Base-by-base conservation (phyloP, 139 green algal genomes). In the Parachlorella kessleri region DNA sequence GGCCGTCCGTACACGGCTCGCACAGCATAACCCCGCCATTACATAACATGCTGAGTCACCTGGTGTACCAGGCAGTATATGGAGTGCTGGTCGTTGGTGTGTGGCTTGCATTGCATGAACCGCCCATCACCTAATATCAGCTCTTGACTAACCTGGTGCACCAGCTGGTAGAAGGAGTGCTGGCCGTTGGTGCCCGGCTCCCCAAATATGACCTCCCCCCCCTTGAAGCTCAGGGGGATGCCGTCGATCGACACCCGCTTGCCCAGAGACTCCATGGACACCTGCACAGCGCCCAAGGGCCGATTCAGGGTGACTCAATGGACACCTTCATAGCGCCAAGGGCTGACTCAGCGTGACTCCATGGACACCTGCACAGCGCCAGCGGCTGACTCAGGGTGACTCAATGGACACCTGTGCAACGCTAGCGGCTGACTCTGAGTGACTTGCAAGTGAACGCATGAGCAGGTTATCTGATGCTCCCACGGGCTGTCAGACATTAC, bases 111-210 rank as follows among this genome's bases (percentile, higher is more conserved):
- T n/a, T n/a, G n/a, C n/a, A n/a, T n/a, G n/a, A n/a, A n/a, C n/a
- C n/a, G n/a, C n/a, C n/a, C n/a, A n/a, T n/a, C n/a, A n/a, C n/a
- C n/a, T n/a, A n/a, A n/a, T n/a, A n/a, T n/a, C n/a, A n/a, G n/a
- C n/a, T n/a, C n/a, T n/a, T n/a, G n/a, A 33, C 71, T 18, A 64
- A 81, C 76, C 76, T 86, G 81, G 65, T 86, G 81, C n/a, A 83
- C 82, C 71, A 86, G 75, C 93, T 99, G 97, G 90, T 99, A 99
- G 87, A 99, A 99, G 40, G 90, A 97, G 91, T 99, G 97, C 92
- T 99, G 97, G 28, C 97, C 97, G 85, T 99, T 99, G 78, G 97
- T 99, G 72, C 97, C 97, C 1, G 97, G 97, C 92, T 99, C 97
- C n/a, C 97, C 97, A 92, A 99, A 99, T 88, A 98, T 94, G 42